Base-by-base conservation (phyloP, 73 alveolate genomes). In the Tetrahymena malaccensis region DNA sequence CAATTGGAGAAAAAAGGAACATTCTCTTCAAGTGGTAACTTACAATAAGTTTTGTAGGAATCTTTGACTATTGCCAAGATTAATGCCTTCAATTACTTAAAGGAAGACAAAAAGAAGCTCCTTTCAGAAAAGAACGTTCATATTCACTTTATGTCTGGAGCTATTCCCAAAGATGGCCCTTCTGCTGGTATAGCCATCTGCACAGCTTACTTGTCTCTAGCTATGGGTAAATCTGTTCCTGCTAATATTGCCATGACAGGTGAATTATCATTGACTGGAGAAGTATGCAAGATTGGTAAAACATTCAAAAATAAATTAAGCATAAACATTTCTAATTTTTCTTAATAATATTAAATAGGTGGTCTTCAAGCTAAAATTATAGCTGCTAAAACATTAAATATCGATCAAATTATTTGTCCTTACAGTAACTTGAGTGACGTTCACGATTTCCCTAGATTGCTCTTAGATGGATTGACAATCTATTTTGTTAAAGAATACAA, bases 111-210 rank as follows among this genome's bases (percentile, higher is more conserved):
- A 85, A 94, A 96, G 85, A 89, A 96, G 13, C 33, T 34, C 21
- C 50, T 85, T 15, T 94, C 84, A 3, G 95, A 84, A 85, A 95
- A 96, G 94, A 96, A 96, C 34, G 57, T 95, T 93, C 99, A 98
- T 94, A 84, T 97, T 43, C 99, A 98, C 95, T 97, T 97, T 38
- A 98, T 98, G 25, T 96, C 94, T 96, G 99, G 99, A 1, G 99
- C 99, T 43, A 97, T 96, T 21, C 99, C 99, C 11, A 98, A 98
- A 95, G 99, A 98, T 93, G 99, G 99, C 33, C 99, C 99, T 34
- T 96, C 98, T 25, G 99, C 99, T 40, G 99, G 99, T 17, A 95
- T 94, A 15, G 96, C 99, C 34, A 97, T 98, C 44, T 97, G 97
- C 56, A 97, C 98, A 25, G 98, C 99, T 21, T 95, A 97, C 25